Evolutionary conservation across 768 basidiomycete genomes (phyloP).

Genomic region (Boletellus ananas): DNA sequence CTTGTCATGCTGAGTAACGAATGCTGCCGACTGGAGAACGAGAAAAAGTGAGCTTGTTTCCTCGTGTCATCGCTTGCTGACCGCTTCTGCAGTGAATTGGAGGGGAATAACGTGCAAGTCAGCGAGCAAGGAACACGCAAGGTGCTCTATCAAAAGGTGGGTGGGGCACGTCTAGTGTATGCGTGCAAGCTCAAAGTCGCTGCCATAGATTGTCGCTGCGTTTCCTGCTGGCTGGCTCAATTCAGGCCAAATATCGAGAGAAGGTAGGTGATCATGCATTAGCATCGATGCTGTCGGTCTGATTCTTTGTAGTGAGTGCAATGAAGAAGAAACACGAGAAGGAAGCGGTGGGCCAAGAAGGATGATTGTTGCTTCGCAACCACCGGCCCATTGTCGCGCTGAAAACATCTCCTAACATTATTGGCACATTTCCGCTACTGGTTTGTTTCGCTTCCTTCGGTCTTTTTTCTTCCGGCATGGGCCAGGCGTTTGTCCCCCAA

Average conservation of each 20-base stretch:
- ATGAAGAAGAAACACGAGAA: constrained; percentile 82
- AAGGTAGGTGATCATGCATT: constrained; percentile 50
- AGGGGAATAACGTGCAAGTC: constrained; percentile 65
- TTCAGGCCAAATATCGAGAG: constrained; percentile 81
- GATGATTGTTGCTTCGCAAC: constrained; percentile 7
- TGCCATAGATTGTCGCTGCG: constrained; percentile 61
- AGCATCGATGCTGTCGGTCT: neutral
- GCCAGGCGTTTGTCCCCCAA: neutral
- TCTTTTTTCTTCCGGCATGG: neutral
- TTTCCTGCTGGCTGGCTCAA: constrained; percentile 86
- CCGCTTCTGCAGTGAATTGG: constrained; percentile 42
- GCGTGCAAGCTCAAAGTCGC: neutral
- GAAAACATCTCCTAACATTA: constrained; percentile 17
- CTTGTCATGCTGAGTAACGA: constrained; percentile 80
- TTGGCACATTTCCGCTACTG: constrained; percentile 9
- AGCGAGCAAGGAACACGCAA: constrained; percentile 82
- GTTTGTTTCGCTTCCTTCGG: neutral
- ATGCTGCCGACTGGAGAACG: constrained; percentile 64
- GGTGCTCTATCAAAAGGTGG: constrained; percentile 72
- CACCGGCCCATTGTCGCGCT: neutral
- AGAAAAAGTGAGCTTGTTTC: constrained; percentile 48
- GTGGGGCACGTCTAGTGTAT: constrained; percentile 2
- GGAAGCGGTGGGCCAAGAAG: constrained; percentile 62
- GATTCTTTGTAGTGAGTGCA: constrained; percentile 56
- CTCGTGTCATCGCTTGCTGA: neutral